Evolutionary conservation across 805 yeast species (phyloP).

Genomic region (Cyberlindnera bimundalis): DNA sequence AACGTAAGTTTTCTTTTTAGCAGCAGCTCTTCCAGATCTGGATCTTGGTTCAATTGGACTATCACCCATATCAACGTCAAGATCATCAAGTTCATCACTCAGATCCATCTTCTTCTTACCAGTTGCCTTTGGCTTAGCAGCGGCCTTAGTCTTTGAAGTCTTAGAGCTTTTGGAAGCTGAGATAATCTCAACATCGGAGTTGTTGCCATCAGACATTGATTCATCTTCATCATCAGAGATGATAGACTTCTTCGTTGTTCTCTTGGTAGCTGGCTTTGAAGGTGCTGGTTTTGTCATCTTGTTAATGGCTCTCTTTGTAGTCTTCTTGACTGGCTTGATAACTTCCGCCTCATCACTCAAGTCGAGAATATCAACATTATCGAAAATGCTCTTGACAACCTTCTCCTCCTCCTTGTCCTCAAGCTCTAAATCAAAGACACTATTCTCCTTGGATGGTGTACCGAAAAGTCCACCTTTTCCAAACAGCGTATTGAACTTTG

Average conservation of each 20-base stretch:
- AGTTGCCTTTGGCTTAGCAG: constrained; percentile 6
- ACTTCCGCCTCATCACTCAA: constrained; percentile 8
- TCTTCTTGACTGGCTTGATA: constrained; percentile 13
- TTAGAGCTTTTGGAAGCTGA: constrained; percentile 2
- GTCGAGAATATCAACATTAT: constrained; percentile 2
- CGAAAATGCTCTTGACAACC: constrained; percentile 2
- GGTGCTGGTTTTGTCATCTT: no score
- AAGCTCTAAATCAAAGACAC: constrained; percentile 4
- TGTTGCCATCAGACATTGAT: constrained; percentile 9
- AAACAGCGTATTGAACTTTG: constrained; percentile 34
- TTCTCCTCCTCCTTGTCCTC: constrained; percentile 9
- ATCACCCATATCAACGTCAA: constrained; percentile 12
- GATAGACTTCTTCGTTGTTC: constrained; percentile 9
- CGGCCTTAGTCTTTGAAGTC: constrained; percentile 5
- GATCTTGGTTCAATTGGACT: constrained; percentile 13
- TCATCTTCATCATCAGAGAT: constrained; percentile 19
- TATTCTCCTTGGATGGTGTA: constrained; percentile 18
- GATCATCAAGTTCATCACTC: constrained; percentile 17
- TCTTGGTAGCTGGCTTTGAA: constrained; percentile 8
- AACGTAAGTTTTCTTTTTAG: constrained; percentile 14
- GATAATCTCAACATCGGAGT: constrained; percentile 4
- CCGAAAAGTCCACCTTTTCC: constrained; percentile 33
- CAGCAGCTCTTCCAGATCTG: constrained; percentile 21
- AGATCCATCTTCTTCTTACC: constrained; percentile 8
- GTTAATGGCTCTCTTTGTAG: constrained; percentile 8